phyloP scores from a whole-genome alignment of 2,329 filamentous ascomycete genomes.

The Fusarium bactridioides region DNA sequence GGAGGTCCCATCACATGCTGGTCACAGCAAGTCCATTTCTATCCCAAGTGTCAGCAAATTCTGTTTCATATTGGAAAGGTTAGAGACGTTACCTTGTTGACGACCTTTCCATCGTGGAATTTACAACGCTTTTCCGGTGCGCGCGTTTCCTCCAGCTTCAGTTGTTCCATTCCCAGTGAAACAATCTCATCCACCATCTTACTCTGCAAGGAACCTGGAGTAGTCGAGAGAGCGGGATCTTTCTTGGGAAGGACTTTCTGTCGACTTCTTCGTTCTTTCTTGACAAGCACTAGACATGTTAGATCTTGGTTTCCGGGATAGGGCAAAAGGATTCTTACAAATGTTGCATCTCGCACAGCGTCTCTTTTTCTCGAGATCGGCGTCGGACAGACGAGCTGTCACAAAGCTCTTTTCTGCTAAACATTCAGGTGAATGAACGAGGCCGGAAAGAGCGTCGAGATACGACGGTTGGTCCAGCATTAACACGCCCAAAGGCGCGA shows the following conservation, averaged over 20 bases:
- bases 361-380: neutral
- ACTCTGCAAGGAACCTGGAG: neutral
- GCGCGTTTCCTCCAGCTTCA: neutral
- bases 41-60: accelerated
- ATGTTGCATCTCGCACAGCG: neutral
- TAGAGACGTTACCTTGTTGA: neutral
- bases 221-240: accelerated
- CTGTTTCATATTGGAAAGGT: accelerated
- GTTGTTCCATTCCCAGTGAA: neutral
- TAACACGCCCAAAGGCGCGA: neutral
- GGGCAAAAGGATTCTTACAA: neutral
- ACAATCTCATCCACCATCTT: neutral
- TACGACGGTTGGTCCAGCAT: neutral
- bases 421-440: neutral
- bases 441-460: neutral
- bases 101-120: conserved; percentile 1
- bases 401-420: neutral
- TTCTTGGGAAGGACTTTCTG: neutral
- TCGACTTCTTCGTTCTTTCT: neutral
- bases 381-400: neutral
- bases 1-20: neutral
- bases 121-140: neutral
- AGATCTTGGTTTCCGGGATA: accelerated
- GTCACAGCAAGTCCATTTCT: conserved; percentile 23
- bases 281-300: neutral